Evolutionary conservation across 106 monocot genomes (phyloP).

Genomic region (Chionographis japonica): DNA sequence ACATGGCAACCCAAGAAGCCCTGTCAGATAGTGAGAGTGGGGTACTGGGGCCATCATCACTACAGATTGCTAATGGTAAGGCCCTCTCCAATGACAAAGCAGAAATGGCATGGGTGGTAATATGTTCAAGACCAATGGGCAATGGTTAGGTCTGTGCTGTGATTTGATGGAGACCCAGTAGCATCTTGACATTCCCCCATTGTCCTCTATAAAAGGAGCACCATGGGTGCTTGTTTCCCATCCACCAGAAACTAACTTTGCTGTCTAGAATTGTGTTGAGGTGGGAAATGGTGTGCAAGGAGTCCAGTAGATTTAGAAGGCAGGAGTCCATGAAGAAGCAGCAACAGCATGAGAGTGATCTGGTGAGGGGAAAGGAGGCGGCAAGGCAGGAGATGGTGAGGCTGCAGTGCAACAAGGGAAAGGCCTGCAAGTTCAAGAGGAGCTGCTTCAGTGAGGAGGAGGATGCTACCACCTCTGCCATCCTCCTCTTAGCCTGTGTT

Average conservation of each 20-base stretch:
- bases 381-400: conserved; percentile 4
- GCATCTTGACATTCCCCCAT: no score
- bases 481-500: conserved; percentile 44
- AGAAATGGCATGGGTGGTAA: no score
- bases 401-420: conserved; percentile 33
- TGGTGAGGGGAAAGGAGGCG: conserved; percentile 10
- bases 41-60: no score
- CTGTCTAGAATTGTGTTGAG: neutral
- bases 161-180: no score
- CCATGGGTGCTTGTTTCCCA: conserved; percentile 5
- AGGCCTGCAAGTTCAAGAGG: conserved; percentile 43
- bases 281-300: conserved; percentile 7
- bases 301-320: neutral
- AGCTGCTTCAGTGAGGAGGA: conserved; percentile 38
- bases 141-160: no score
- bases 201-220: conserved; percentile 7
- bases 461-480: conserved; percentile 33
- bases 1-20: no score
- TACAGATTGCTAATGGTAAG: no score
- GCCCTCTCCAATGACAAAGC: no score
- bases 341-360: neutral
- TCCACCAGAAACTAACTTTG: conserved; percentile 1
- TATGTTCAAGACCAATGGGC: no score
- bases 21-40: no score
- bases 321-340: conserved; percentile 6